Percentiles rank a stretch among this genome's conserved stretches.
Evolutionary conservation across 2,329 filamentous ascomycete species (phyloP).

Genomic region (Penicillium sp.): DNA sequence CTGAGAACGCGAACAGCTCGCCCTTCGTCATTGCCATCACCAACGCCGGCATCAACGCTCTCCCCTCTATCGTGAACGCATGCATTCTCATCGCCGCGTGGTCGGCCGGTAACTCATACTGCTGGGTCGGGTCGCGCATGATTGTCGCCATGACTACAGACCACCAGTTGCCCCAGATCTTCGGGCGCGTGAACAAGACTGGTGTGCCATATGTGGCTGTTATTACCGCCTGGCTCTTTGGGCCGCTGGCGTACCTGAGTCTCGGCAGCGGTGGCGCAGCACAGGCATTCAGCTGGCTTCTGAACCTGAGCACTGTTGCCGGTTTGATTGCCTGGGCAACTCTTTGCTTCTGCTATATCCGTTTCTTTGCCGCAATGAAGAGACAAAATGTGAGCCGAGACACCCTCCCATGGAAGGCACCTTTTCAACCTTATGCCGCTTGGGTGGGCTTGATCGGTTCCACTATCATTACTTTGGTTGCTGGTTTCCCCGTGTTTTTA

Average conservation of each 20-base stretch:
- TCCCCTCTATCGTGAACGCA: constrained; percentile 37
- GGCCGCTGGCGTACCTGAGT: constrained; percentile 44
- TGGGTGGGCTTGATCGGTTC: constrained; percentile 60
- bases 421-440: constrained; percentile 60
- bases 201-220: constrained; percentile 58
- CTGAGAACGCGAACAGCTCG: constrained; percentile 31
- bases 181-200: constrained; percentile 51
- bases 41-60: constrained; percentile 32
- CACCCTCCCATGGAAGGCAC: constrained; percentile 49
- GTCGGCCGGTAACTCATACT: constrained; percentile 44
- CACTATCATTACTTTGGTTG: constrained; percentile 61
- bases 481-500: constrained; percentile 59
- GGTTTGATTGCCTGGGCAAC: constrained; percentile 51
- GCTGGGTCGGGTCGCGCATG: constrained; percentile 56
- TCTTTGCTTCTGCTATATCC: constrained; percentile 46
- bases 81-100: constrained; percentile 40
- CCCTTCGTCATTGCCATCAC: constrained; percentile 38
- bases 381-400: constrained; percentile 38
- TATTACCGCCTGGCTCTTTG: constrained; percentile 52
- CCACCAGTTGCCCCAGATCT: constrained; percentile 56
- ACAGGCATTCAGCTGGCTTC: constrained; percentile 42
- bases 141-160: constrained; percentile 60
- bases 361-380: constrained; percentile 50
- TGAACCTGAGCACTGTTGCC: constrained; percentile 47
- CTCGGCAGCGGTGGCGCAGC: constrained; percentile 35